A percentile compares a stretch with the other conserved stretches of the same genome.
These are phyloP conservation scores for Kalanchoe fedtschenkoi DNA, from an alignment of 164 flowering plant species.

Conservation along the genomic window DNA sequence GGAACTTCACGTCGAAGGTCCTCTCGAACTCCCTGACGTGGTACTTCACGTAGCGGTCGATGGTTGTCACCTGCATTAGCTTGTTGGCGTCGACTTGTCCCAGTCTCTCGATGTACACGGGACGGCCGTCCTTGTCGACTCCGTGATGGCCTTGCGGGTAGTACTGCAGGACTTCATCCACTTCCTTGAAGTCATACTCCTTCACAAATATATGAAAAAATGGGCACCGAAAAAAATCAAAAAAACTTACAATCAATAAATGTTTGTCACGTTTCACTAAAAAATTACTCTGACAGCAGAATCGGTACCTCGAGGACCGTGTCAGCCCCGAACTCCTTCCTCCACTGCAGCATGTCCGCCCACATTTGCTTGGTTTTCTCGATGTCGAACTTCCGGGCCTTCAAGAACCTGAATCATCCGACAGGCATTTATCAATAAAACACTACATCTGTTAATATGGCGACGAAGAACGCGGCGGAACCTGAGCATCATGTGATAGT, in stretches of 20 bases:
- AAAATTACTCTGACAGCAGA: too few species aligned
- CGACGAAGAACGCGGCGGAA: background rate
- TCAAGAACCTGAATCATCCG: conserved; percentile 4
- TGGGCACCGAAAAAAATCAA: too few species aligned
- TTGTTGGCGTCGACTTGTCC: conserved; percentile 7
- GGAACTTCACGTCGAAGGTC: conserved; percentile 5
- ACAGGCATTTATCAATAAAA: background rate
- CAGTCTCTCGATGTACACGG: conserved; percentile 7
- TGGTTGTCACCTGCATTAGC: conserved; percentile 4
- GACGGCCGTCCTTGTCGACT: conserved; percentile 8
- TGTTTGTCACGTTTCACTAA: too few species aligned
- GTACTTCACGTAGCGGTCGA: conserved; percentile 6
- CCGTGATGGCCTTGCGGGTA: conserved; percentile 9
- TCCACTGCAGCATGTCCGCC: conserved; percentile 5
- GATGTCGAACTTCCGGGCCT: conserved; percentile 7
- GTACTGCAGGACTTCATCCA: conserved; percentile 8
- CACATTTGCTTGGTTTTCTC: conserved; percentile 9
- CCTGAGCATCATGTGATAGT: conserved; percentile 39
- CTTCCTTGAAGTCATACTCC: conserved; percentile 8
- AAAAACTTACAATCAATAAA: too few species aligned
- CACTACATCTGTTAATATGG: background rate
- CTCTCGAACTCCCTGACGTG: conserved; percentile 7
- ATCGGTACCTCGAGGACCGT: conserved; percentile 1
- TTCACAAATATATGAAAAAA: background rate
- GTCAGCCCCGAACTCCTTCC: conserved; percentile 8